Conservation (phyloP, 2,329 filamentous ascomycete genomes). For the Claviceps maximensis region DNA sequence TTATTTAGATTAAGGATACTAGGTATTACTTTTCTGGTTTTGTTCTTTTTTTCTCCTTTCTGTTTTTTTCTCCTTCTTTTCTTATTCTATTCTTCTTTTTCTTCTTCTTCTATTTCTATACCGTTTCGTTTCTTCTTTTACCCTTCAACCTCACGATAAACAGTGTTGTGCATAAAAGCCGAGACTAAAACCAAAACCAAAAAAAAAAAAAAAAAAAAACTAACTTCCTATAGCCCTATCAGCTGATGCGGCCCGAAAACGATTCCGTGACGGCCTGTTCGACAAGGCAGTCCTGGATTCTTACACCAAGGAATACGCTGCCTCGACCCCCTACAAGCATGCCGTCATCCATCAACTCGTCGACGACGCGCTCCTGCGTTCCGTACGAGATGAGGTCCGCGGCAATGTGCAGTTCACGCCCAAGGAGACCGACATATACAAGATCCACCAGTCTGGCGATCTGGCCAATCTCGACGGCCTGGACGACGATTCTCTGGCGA, state of each 20-base stretch:
- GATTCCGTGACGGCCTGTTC: constrained; percentile 56
- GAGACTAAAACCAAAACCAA: not conserved
- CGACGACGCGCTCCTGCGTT: constrained; percentile 66
- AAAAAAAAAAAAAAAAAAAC: not conserved
- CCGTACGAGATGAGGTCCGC: constrained; percentile 79
- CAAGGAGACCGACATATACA: constrained; percentile 99
- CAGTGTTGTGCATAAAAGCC: too few species aligned
- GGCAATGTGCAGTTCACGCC: constrained; percentile 89
- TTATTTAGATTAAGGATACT: too few species aligned
- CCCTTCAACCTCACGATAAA: too few species aligned
- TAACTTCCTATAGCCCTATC: constrained; percentile 27
- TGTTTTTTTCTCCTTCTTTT: not conserved
- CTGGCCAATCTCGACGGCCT: constrained; percentile 92
- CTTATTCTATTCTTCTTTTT: not conserved
- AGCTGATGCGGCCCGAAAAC: constrained; percentile 35
- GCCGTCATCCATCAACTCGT: constrained; percentile 76
- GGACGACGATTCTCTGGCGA: constrained; percentile 70
- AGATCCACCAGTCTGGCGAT: constrained; percentile 97
- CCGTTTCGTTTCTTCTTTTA: too few species aligned
- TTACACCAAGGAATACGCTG: constrained; percentile 50
- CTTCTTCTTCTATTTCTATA: not conserved
- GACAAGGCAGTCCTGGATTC: constrained; percentile 40
- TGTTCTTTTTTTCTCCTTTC: too few species aligned
- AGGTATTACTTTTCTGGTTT: too few species aligned
- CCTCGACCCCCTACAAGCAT: constrained; percentile 71